Conservation (phyloP, 306 rosid genomes). For the Comarum palustre region DNA sequence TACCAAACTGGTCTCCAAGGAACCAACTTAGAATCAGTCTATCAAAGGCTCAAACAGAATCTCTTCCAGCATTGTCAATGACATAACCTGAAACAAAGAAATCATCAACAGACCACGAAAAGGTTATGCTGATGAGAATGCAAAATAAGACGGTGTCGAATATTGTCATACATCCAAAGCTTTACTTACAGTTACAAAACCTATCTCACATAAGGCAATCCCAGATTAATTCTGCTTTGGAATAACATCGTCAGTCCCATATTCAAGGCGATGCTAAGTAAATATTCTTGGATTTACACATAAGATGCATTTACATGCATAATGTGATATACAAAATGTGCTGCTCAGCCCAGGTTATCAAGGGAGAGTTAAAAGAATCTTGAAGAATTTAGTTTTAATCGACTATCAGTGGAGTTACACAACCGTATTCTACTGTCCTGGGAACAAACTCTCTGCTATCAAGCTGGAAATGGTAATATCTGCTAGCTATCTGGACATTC, state of each 20-base stretch:
- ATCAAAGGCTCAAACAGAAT: not conserved
- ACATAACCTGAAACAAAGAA: not conserved
- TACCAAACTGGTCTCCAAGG: not conserved
- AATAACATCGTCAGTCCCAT: not conserved
- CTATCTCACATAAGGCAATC: not conserved
- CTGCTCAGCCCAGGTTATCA: slow-evolving; percentile 22
- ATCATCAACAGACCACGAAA: not conserved
- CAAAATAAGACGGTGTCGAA: not conserved
- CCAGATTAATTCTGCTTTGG: not conserved
- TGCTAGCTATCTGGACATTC: slow-evolving; percentile 17
- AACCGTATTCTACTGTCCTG: slow-evolving; percentile 16
- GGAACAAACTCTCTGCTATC: slow-evolving; percentile 20
- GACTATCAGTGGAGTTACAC: slow-evolving; percentile 24
- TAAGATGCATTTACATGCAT: slow-evolving; percentile 6
- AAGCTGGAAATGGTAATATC: slow-evolving; percentile 14
- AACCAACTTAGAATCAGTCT: no score
- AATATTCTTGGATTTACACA: slow-evolving; percentile 11
- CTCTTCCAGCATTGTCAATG: not conserved
- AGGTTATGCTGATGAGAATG: not conserved
- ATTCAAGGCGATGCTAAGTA: not conserved
- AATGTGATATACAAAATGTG: slow-evolving; percentile 8
- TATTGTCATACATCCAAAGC: not conserved
- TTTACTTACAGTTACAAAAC: not conserved
- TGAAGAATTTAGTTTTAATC: not conserved
- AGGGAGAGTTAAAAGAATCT: slow-evolving; percentile 20